phyloP scores from a whole-genome alignment of 2,329 filamentous ascomycete genomes.

The Neoarthrinium moseri region DNA sequence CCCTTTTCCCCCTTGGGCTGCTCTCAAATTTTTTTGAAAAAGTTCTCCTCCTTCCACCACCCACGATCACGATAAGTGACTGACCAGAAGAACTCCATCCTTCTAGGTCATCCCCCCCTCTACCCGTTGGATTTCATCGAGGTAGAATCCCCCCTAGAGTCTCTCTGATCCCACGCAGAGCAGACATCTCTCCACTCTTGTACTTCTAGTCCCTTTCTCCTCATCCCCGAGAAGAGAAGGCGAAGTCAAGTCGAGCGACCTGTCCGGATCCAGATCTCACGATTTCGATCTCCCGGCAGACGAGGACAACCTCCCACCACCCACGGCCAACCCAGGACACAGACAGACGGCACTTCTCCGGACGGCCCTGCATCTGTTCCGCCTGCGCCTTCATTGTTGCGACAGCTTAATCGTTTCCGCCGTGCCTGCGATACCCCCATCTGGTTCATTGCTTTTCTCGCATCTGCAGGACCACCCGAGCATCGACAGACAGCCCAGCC shows the following conservation, averaged over 20 bases:
- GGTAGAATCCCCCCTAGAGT: background rate
- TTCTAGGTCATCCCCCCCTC: slow-evolving; percentile 3
- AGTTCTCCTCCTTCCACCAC: slow-evolving; percentile 7
- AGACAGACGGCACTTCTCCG: too few relatives aligned
- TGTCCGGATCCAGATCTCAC: slow-evolving; percentile 1
- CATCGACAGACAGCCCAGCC: slow-evolving; percentile 2
- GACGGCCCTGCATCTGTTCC: background rate
- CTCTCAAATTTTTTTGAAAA: slow-evolving; percentile 9
- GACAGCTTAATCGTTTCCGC: background rate
- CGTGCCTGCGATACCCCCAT: slow-evolving; percentile 1
- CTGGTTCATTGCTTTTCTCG: slow-evolving; percentile 3
- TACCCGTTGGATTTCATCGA: slow-evolving; percentile 11
- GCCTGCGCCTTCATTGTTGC: slow-evolving; percentile 3
- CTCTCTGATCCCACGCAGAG: slow-evolving; percentile 6
- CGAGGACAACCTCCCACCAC: background rate
- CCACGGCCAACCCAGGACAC: too few relatives aligned
- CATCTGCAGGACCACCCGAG: slow-evolving; percentile 5
- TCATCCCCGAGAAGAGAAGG: slow-evolving; percentile 4
- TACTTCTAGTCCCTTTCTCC: slow-evolving; percentile 7
- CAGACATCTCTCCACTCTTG: slow-evolving; percentile 9
- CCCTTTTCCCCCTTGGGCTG: slow-evolving; percentile 3
- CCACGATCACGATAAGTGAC: slow-evolving; percentile 9
- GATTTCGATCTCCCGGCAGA: slow-evolving; percentile 1
- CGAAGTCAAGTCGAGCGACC: background rate
- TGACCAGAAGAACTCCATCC: slow-evolving; percentile 7